phyloP scores from a whole-genome alignment of 192 early-diverging fungal genomes.

The Phlyctochytrium planicorne region DNA sequence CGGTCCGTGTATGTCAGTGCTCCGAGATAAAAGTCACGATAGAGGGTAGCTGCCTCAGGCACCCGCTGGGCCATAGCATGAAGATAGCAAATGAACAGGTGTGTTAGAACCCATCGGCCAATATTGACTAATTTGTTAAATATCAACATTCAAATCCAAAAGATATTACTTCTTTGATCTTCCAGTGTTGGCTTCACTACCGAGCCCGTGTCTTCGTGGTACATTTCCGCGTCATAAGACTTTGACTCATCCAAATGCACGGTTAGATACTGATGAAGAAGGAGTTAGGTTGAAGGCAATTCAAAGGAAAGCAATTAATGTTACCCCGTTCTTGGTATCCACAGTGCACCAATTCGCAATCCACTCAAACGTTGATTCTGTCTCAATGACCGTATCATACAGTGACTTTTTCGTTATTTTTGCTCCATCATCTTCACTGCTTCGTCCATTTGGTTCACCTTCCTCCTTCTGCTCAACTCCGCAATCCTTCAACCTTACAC shows the following conservation, averaged over 20 bases:
- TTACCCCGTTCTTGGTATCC: conserved; percentile 85
- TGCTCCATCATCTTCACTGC: background rate
- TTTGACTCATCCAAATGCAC: conserved; percentile 80
- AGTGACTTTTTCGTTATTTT: conserved; percentile 1
- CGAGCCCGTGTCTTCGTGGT: conserved; percentile 74
- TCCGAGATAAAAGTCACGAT: conserved; percentile 21
- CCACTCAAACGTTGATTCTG: conserved; percentile 68
- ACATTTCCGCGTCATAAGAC: conserved; percentile 88
- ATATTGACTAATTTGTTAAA: conserved; percentile 61
- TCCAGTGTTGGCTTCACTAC: conserved; percentile 50
- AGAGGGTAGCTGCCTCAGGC: conserved; percentile 15
- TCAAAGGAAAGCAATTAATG: conserved; percentile 3
- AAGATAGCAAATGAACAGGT: conserved; percentile 57
- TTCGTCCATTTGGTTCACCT: background rate
- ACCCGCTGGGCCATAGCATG: conserved; percentile 14
- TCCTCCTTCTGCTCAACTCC: conserved; percentile 5
- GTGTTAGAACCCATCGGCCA: conserved; percentile 79
- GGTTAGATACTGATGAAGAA: conserved; percentile 56
- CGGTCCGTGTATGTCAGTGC: conserved; percentile 26
- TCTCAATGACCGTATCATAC: conserved; percentile 54
- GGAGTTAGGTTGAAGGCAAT: background rate
- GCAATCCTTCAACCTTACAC: conserved; percentile 47
- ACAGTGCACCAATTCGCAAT: conserved; percentile 90
- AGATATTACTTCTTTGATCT: conserved; percentile 65
- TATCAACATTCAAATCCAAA: conserved; percentile 7